A percentile compares a stretch with the other conserved stretches of the same genome.
These are phyloP conservation scores for Geranomyces michiganensis DNA, from an alignment of 192 early-diverging fungal genomes.

Conservation along the genomic window DNA sequence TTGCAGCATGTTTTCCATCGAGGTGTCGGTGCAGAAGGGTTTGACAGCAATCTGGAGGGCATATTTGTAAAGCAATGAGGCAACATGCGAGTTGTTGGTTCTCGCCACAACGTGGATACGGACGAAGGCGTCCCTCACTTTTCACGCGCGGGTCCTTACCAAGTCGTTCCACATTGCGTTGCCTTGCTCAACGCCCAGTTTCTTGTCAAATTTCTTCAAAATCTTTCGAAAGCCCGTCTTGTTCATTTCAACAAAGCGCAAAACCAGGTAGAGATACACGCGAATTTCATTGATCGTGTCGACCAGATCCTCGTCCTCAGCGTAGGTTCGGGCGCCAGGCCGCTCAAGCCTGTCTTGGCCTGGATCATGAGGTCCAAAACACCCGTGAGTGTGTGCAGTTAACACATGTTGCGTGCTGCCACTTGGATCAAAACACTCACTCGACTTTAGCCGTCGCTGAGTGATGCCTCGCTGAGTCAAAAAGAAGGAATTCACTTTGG, in stretches of 20 bases:
- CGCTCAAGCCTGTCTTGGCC: slow-evolving; percentile 17
- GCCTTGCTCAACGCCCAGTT: not conserved
- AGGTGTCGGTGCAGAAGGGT: slow-evolving; percentile 29
- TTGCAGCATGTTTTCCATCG: slow-evolving; percentile 28
- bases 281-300: slow-evolving; percentile 32
- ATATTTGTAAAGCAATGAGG: not conserved
- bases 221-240: slow-evolving; percentile 34
- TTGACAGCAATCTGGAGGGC: not conserved
- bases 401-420: too few relatives aligned
- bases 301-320: slow-evolving; percentile 20
- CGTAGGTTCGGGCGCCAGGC: not conserved
- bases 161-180: slow-evolving; percentile 10
- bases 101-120: not conserved
- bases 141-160: not conserved
- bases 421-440: not conserved
- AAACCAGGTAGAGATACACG: slow-evolving; percentile 27
- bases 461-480: slow-evolving; percentile 8
- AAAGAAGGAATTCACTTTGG: slow-evolving; percentile 32
- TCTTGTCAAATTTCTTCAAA: slow-evolving; percentile 36
- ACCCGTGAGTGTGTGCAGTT: too few relatives aligned
- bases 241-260: slow-evolving; percentile 35
- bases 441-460: slow-evolving; percentile 18
- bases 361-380: not conserved
- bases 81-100: not conserved
- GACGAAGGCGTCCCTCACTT: not conserved